phyloP scores from a whole-genome alignment of 345 rosid genomes.

The Clarkia xantiana region DNA sequence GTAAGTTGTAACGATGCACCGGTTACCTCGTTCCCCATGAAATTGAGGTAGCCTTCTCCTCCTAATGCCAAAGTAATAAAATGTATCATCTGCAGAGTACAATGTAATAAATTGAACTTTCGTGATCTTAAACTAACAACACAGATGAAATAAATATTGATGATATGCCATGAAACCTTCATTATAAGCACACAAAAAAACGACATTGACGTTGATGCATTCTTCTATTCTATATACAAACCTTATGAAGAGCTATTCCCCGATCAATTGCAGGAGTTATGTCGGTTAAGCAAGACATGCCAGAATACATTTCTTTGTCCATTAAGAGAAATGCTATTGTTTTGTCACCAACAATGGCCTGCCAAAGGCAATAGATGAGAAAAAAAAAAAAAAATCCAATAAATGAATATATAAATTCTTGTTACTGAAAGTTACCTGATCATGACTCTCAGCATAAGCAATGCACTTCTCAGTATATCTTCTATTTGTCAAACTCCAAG shows the following conservation, averaged over 20 bases:
- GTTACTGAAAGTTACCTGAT: constrained; percentile 33
- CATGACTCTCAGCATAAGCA: constrained; percentile 79
- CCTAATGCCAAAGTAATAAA: constrained; percentile 66
- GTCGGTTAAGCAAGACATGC: constrained; percentile 53
- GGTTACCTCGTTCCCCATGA: constrained; percentile 83
- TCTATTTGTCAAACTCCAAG: constrained; percentile 51
- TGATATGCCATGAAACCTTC: too few relatives aligned
- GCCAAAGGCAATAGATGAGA: constrained; percentile 12
- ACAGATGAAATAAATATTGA: too few relatives aligned
- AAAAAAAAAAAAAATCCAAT: constrained; percentile 3
- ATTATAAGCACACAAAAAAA: not conserved
- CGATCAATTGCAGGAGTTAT: constrained; percentile 43
- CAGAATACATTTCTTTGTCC: constrained; percentile 66
- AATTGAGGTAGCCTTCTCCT: constrained; percentile 76
- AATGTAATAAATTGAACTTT: too few relatives aligned
- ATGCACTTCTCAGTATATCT: constrained; percentile 64
- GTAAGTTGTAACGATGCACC: too few relatives aligned
- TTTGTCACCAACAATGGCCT: constrained; percentile 78
- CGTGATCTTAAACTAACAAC: too few relatives aligned
- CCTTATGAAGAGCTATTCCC: constrained; percentile 75
- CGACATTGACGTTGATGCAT: not conserved
- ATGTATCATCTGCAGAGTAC: constrained; percentile 44
- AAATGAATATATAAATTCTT: not conserved
- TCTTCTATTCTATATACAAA: constrained; percentile 6
- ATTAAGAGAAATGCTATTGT: constrained; percentile 54